These are phyloP conservation scores for Salix brachista DNA, from an alignment of 345 rosid species.

Conservation along the genomic window DNA sequence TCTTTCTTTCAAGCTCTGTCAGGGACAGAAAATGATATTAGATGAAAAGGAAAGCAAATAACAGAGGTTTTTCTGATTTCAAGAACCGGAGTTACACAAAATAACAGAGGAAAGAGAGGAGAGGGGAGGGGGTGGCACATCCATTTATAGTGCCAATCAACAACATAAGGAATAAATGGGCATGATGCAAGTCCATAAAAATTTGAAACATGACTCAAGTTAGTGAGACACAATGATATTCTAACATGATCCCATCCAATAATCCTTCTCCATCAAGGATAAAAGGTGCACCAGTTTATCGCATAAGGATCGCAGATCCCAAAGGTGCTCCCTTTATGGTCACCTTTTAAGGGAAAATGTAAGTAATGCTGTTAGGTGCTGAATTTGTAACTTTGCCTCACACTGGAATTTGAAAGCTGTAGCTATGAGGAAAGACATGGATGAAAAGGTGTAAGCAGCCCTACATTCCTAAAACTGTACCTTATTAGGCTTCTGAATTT, in stretches of 20 bases:
- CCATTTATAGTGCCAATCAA: not conserved
- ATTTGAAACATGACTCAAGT: not conserved
- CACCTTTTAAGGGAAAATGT: not conserved
- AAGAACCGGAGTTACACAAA: not conserved
- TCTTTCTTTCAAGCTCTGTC: constrained; percentile 55
- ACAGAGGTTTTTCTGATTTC: not conserved
- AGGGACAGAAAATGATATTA: not conserved
- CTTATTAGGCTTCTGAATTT: not conserved
- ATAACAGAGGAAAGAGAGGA: not conserved
- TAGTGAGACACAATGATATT: not conserved
- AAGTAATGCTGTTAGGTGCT: not conserved
- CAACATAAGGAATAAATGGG: not conserved
- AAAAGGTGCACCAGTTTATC: not conserved
- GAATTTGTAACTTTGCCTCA: not conserved
- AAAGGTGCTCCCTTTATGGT: not conserved
- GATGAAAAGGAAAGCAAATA: not conserved
- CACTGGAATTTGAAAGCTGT: not conserved
- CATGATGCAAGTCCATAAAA: not conserved
- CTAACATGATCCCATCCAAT: not conserved
- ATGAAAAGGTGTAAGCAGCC: not conserved
- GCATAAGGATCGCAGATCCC: not conserved
- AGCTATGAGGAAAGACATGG: not conserved
- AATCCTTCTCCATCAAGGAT: not conserved
- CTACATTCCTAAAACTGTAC: not conserved
- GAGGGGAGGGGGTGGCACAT: not conserved